Conservation (phyloP, 1,284 basidiomycete species). For the Anthracocystis setariae region DNA sequence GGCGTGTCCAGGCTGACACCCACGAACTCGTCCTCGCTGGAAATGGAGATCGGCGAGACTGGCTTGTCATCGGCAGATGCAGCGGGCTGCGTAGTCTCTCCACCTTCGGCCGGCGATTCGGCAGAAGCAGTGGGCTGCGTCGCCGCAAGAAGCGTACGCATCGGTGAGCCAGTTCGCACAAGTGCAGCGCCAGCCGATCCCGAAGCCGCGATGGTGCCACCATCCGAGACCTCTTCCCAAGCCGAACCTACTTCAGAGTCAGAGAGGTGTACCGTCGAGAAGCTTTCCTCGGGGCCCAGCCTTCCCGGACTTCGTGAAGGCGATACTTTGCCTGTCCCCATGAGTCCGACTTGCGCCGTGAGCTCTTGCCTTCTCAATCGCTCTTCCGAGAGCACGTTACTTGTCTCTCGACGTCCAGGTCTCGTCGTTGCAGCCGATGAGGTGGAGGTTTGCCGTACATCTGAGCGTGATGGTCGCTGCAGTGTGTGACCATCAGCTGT, state of each 20-base stretch:
- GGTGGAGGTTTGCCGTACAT: conserved; percentile 31
- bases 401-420: conserved; percentile 6
- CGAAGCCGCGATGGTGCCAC: conserved; percentile 39
- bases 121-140: neutral
- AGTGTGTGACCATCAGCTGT: conserved; percentile 13
- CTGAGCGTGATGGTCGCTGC: conserved; percentile 22
- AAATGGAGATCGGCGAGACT: conserved; percentile 5
- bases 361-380: conserved; percentile 10
- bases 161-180: conserved; percentile 14
- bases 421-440: conserved; percentile 40
- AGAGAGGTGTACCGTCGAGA: conserved; percentile 36
- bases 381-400: too few species aligned
- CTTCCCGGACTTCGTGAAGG: conserved; percentile 14
- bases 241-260: conserved; percentile 43
- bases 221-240: conserved; percentile 55
- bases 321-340: neutral
- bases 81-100: neutral
- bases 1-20: conserved; percentile 22
- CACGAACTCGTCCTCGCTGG: conserved; percentile 20
- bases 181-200: conserved; percentile 3
- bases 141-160: conserved; percentile 1
- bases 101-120: neutral
- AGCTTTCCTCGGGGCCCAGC: conserved; percentile 34
- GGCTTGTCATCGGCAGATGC: neutral
- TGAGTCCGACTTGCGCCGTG: neutral